Conservation (phyloP, 352 stramenopile species). For the Globisporangium heterothallicum region DNA sequence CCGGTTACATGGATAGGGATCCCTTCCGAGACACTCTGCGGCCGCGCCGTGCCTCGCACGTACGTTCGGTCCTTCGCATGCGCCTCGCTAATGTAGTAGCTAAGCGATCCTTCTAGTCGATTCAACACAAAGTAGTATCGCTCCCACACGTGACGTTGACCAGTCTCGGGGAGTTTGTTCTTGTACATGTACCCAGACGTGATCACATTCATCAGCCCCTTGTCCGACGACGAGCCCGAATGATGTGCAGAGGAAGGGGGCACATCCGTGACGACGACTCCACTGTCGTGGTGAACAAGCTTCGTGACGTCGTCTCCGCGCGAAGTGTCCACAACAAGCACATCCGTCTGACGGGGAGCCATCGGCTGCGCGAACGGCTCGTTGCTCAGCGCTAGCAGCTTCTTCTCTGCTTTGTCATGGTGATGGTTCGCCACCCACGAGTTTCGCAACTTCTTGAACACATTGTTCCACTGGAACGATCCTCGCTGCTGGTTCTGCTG, state of each 20-base stretch:
- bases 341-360: constrained; percentile 48
- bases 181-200: constrained; percentile 88
- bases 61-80: constrained; percentile 85
- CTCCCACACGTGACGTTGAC: constrained; percentile 78
- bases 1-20: constrained; percentile 64
- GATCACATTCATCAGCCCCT: constrained; percentile 47
- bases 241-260: constrained; percentile 19
- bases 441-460: constrained; percentile 77
- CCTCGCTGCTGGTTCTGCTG: constrained; percentile 23
- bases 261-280: constrained; percentile 61
- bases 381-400: constrained; percentile 65
- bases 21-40: constrained; percentile 75
- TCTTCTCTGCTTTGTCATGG: constrained; percentile 58
- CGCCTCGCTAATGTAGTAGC: constrained; percentile 84
- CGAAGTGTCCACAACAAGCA: constrained; percentile 75
- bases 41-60: constrained; percentile 68
- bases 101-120: constrained; percentile 60
- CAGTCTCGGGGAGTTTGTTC: constrained; percentile 79
- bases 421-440: constrained; percentile 63
- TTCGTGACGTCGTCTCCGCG: constrained; percentile 79
- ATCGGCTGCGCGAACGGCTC: constrained; percentile 55
- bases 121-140: constrained; percentile 85
- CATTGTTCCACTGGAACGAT: constrained; percentile 75
- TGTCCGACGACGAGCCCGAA: constrained; percentile 13
- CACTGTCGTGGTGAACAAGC: constrained; percentile 70